Conservation (phyloP, 345 rosid species). For the Boechera stricta region DNA sequence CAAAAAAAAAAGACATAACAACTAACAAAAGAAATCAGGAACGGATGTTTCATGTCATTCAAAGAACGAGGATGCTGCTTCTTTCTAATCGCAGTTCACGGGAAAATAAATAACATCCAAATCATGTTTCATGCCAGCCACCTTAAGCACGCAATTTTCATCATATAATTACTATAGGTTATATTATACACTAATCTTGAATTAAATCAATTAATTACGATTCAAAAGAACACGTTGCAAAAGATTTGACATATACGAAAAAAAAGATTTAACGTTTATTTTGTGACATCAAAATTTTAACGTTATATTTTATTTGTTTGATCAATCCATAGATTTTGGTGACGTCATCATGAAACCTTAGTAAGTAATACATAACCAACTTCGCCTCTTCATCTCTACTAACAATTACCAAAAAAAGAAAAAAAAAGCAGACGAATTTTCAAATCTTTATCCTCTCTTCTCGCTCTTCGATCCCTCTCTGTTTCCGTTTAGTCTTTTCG, state of each 20-base stretch:
- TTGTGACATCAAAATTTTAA: not conserved
- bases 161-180: not conserved
- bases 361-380: conserved; percentile 42
- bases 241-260: no score
- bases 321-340: not conserved
- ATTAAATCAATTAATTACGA: not conserved
- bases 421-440: conserved; percentile 9
- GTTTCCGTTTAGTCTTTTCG: conserved; percentile 16
- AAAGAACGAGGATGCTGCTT: conserved; percentile 27
- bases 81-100: conserved; percentile 27
- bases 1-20: conserved; percentile 2
- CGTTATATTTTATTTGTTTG: no score
- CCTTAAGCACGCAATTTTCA: conserved; percentile 28
- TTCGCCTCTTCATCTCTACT: conserved; percentile 40
- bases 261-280: not conserved
- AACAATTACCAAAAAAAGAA: conserved; percentile 17
- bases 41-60: conserved; percentile 32
- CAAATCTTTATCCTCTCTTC: conserved; percentile 25
- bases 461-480: conserved; percentile 34
- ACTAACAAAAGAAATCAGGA: conserved; percentile 24
- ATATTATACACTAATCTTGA: not conserved
- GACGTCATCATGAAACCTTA: conserved; percentile 28
- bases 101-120: conserved; percentile 6
- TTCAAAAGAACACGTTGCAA: not conserved
- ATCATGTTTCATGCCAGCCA: conserved; percentile 42